phyloP scores from a whole-genome alignment of 768 basidiomycete species.

The Mycena polygramma region DNA sequence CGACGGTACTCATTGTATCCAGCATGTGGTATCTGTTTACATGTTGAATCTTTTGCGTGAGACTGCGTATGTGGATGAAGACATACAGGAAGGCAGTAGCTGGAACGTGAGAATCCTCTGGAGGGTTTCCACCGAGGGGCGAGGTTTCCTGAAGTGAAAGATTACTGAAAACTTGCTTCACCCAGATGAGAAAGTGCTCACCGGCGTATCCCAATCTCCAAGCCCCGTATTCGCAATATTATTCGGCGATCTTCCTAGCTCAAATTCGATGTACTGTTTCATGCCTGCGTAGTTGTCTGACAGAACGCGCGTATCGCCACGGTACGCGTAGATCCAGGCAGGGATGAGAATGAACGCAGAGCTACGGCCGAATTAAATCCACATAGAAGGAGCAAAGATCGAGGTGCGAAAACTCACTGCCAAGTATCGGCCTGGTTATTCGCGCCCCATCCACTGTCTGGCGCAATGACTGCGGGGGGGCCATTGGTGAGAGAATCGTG shows the following conservation, averaged over 20 bases:
- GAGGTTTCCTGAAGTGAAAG: slow-evolving; percentile 31
- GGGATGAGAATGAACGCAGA: slow-evolving; percentile 48
- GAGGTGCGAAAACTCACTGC: slow-evolving; percentile 41
- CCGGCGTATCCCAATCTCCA: slow-evolving; percentile 60
- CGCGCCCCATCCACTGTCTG: slow-evolving; percentile 48
- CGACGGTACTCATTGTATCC: slow-evolving; percentile 43
- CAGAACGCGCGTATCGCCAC: slow-evolving; percentile 44
- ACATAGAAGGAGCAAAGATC: too few relatives aligned
- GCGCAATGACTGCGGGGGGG: slow-evolving; percentile 45
- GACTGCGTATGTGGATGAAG: not conserved
- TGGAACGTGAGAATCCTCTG: slow-evolving; percentile 46
- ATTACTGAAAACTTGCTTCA: not conserved
- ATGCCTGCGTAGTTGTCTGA: slow-evolving; percentile 45
- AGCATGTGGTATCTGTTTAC: slow-evolving; percentile 45
- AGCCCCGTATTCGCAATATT: slow-evolving; percentile 44
- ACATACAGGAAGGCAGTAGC: slow-evolving; percentile 48
- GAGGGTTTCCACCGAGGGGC: slow-evolving; percentile 46
- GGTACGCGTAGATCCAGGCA: slow-evolving; percentile 47
- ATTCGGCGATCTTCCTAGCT: slow-evolving; percentile 46
- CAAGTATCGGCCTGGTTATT: slow-evolving; percentile 50
- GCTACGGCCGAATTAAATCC: slow-evolving; percentile 19
- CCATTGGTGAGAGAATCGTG: slow-evolving; percentile 42
- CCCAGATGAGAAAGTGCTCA: slow-evolving; percentile 50
- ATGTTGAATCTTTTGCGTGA: not conserved
- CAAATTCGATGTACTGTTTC: slow-evolving; percentile 47